Conservation (phyloP, 371 early-diverging fungal genomes). For the Cokeromyces recurvatus region DNA sequence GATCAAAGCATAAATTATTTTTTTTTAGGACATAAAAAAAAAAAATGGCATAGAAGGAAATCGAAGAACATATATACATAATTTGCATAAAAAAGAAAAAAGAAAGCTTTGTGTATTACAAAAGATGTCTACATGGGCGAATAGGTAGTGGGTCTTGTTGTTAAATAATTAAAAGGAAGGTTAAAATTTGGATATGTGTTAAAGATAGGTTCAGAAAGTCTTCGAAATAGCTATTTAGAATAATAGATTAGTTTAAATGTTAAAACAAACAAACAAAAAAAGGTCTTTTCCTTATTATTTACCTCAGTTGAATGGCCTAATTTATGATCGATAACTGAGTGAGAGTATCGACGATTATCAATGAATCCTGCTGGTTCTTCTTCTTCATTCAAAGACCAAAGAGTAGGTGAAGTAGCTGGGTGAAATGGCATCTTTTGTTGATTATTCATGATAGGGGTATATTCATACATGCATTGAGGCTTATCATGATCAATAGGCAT, state of each 20-base stretch:
- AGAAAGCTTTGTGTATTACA: no score
- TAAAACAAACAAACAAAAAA: neutral
- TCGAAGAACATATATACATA: conserved; percentile 11
- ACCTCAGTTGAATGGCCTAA: conserved; percentile 12
- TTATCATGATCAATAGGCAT: no score
- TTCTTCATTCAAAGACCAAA: neutral
- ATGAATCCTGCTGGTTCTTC: conserved; percentile 2
- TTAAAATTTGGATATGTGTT: conserved; percentile 6
- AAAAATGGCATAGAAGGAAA: conserved; percentile 3
- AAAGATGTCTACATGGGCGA: neutral
- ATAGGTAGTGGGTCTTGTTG: neutral
- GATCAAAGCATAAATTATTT: conserved; percentile 23
- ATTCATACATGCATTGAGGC: no score
- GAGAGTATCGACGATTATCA: conserved; percentile 11
- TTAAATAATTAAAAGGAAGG: conserved; percentile 1
- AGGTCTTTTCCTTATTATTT: neutral
- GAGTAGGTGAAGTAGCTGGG: no score
- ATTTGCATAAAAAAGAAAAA: neutral
- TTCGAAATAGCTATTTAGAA: conserved; percentile 3
- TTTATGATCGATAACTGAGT: conserved; percentile 2
- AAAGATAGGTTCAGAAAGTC: conserved; percentile 24
- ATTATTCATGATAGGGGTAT: neutral
- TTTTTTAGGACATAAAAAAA: conserved; percentile 5
- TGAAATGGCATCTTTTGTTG: conserved; percentile 1
- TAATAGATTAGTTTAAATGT: no score